Evolutionary conservation across 805 yeast genomes (phyloP).

Genomic region (Wickerhamomyces kurtzmanii): DNA sequence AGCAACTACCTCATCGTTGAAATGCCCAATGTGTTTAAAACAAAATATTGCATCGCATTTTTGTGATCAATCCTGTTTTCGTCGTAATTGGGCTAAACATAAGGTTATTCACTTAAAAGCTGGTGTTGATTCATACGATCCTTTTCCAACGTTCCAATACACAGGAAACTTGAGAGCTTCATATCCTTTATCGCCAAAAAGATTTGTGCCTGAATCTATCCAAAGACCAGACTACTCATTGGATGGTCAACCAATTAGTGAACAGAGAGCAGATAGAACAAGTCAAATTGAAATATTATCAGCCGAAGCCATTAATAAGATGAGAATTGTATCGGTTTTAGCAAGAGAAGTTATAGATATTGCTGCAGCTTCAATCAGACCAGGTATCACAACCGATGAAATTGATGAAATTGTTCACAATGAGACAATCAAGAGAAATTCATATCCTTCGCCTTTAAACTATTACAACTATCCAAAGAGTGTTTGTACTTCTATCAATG

Average conservation of each 20-base stretch:
- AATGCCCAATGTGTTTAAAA: constrained; percentile 90
- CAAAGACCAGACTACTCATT: constrained; percentile 76
- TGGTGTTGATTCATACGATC: constrained; percentile 61
- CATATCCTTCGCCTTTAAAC: constrained; percentile 92
- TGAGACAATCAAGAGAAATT: constrained; percentile 80
- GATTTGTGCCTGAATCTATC: constrained; percentile 64
- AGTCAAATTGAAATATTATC: constrained; percentile 54
- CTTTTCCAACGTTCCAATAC: constrained; percentile 72
- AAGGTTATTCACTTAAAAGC: constrained; percentile 64
- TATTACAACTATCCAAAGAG: constrained; percentile 91
- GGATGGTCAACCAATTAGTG: constrained; percentile 71
- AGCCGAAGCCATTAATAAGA: constrained; percentile 61
- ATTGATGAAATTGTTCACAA: constrained; percentile 79
- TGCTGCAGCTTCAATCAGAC: constrained; percentile 74
- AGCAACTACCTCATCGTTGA: constrained; percentile 60
- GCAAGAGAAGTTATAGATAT: constrained; percentile 87
- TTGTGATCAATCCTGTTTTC: constrained; percentile 81
- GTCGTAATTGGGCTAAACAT: constrained; percentile 61
- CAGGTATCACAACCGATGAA: constrained; percentile 92
- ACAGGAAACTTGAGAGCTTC: constrained; percentile 68
- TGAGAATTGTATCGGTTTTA: constrained; percentile 63
- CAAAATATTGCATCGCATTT: constrained; percentile 51
- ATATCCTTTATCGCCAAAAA: constrained; percentile 72
- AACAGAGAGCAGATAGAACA: constrained; percentile 61
- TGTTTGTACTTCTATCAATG: constrained; percentile 89